Evolutionary conservation across 805 yeast genomes (phyloP).

Genomic region (Wickerhamiella siamensis): DNA sequence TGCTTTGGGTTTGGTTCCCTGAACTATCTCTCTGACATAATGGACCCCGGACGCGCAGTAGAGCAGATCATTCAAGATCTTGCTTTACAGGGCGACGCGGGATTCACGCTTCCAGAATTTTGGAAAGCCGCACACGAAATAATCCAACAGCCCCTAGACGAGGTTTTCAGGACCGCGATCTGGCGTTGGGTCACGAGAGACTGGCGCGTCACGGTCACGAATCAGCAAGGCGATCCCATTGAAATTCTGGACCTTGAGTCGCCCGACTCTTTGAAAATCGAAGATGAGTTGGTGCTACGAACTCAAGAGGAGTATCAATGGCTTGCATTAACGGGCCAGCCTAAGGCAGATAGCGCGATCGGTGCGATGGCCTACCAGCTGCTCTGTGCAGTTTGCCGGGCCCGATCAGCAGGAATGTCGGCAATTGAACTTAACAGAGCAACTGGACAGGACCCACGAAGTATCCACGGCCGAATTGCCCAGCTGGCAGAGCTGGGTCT

Average conservation of each 20-base stretch:
- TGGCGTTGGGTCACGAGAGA: slow-evolving; percentile 12
- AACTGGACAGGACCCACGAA: slow-evolving; percentile 30
- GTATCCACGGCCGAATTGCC: slow-evolving; percentile 25
- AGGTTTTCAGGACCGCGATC: slow-evolving; percentile 7
- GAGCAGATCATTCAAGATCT: slow-evolving; percentile 8
- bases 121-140: slow-evolving; percentile 6
- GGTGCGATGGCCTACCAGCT: slow-evolving; percentile 28
- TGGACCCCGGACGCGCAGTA: slow-evolving; percentile 14
- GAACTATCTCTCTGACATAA: not conserved
- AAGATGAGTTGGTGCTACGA: slow-evolving; percentile 11
- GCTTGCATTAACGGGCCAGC: slow-evolving; percentile 24
- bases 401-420: slow-evolving; percentile 27
- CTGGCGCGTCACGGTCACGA: slow-evolving; percentile 7
- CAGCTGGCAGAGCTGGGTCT: slow-evolving; percentile 24
- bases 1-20: no score
- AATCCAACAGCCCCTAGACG: slow-evolving; percentile 8
- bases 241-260: not conserved
- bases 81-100: slow-evolving; percentile 13
- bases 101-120: slow-evolving; percentile 6
- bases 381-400: slow-evolving; percentile 27
- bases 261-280: not conserved
- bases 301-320: slow-evolving; percentile 26
- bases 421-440: slow-evolving; percentile 24
- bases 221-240: slow-evolving; percentile 2
- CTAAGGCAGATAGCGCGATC: slow-evolving; percentile 20